phyloP scores from a whole-genome alignment of 2,329 filamentous ascomycete species.

The Periconia sp. region DNA sequence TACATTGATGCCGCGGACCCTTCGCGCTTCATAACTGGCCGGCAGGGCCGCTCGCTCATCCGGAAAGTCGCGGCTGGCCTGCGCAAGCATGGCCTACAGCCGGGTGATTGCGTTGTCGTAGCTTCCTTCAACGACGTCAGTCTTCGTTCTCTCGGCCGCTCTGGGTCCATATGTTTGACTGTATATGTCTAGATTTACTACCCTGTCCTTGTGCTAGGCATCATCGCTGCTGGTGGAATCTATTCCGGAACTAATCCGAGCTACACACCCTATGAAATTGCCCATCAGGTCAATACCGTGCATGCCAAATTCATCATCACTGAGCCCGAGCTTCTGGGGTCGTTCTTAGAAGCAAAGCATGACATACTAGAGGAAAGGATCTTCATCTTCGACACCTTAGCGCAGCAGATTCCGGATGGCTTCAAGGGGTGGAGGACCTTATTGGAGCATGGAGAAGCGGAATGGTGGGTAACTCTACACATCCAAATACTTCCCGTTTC shows the following conservation, averaged over 20 bases:
- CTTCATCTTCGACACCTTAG: slow-evolving; percentile 19
- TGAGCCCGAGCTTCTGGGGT: slow-evolving; percentile 37
- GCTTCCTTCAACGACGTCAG: slow-evolving; percentile 59
- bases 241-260: slow-evolving; percentile 49
- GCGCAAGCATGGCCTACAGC: slow-evolving; percentile 52
- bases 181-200: slow-evolving; percentile 32
- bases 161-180: not conserved
- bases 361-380: slow-evolving; percentile 18
- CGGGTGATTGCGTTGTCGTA: slow-evolving; percentile 58
- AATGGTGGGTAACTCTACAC: slow-evolving; percentile 13
- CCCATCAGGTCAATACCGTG: slow-evolving; percentile 42
- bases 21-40: slow-evolving; percentile 53
- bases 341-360: slow-evolving; percentile 16
- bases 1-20: slow-evolving; percentile 58
- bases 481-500: too few relatives aligned
- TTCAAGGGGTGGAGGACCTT: slow-evolving; percentile 20
- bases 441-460: slow-evolving; percentile 18
- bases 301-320: slow-evolving; percentile 43
- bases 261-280: slow-evolving; percentile 43
- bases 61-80: slow-evolving; percentile 60
- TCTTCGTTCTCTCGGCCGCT: not conserved
- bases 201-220: slow-evolving; percentile 31
- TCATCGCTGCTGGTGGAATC: slow-evolving; percentile 42
- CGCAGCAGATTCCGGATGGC: slow-evolving; percentile 49
- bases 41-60: slow-evolving; percentile 52